These are phyloP conservation scores for Castanea crenata DNA, from an alignment of 306 rosid genomes.

Conservation along the genomic window DNA sequence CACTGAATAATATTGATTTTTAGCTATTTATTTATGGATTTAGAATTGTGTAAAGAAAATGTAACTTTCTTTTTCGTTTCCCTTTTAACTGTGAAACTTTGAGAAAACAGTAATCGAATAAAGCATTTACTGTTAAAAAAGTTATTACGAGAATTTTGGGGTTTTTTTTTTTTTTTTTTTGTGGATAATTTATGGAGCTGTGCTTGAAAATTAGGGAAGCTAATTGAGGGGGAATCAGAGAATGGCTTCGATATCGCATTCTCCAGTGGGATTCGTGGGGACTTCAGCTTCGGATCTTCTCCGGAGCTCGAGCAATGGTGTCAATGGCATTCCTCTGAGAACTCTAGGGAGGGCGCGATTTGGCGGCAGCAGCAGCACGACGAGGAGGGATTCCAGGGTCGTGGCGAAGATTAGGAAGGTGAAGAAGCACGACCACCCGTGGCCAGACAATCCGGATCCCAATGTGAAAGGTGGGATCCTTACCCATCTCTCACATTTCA, in stretches of 20 bases:
- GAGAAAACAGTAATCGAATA: not conserved
- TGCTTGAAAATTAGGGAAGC: conserved; percentile 27
- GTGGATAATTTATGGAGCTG: conserved; percentile 24
- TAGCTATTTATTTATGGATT: not conserved
- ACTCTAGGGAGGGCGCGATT: conserved; percentile 55
- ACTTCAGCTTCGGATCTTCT: conserved; percentile 77
- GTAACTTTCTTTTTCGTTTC: not conserved
- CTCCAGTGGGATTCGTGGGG: conserved; percentile 48
- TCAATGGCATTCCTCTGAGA: conserved; percentile 66
- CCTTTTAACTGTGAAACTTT: not conserved
- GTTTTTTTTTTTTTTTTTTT: not conserved
- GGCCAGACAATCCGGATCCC: conserved; percentile 82
- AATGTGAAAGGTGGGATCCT: conserved; percentile 82
- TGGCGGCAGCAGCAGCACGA: not conserved
- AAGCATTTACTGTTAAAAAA: not conserved
- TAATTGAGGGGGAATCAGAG: conserved; percentile 34
- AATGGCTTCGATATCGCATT: conserved; percentile 71
- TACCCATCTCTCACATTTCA: conserved; percentile 67
- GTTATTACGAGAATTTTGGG: conserved; percentile 1
- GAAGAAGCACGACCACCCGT: conserved; percentile 82
- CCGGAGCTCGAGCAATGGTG: conserved; percentile 70
- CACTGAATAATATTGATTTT: conserved; percentile 15
- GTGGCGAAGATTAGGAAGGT: conserved; percentile 65
- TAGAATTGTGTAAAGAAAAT: not conserved
- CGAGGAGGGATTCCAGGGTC: conserved; percentile 55